Percentiles rank a stretch among this genome's conserved stretches.
Evolutionary conservation across 2,329 filamentous ascomycete genomes (phyloP).

Genomic region (Stagonosporopsis chrysanthemi): DNA sequence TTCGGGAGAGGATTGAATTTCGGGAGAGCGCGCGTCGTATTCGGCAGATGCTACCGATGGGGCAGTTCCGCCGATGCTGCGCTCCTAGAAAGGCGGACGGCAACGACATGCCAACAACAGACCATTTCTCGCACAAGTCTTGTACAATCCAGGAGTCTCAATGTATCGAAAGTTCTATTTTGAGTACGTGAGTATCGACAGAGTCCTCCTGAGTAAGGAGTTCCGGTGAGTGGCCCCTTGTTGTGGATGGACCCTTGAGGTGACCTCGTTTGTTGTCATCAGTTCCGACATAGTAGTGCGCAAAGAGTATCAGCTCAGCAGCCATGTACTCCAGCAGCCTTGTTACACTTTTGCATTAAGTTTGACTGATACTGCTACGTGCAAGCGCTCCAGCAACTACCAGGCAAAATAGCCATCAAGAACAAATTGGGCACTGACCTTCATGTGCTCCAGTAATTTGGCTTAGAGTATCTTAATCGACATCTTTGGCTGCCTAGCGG

Average conservation of each 20-base stretch:
- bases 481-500: background rate
- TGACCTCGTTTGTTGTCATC: background rate
- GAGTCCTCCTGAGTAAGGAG: background rate
- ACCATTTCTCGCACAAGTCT: background rate
- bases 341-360: too few species aligned
- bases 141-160: background rate
- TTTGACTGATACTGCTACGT: background rate
- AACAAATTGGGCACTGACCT: background rate
- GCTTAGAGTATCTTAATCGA: background rate
- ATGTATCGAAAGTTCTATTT: background rate
- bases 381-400: too few species aligned
- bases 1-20: conserved; percentile 16
- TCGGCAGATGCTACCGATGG: conserved; percentile 12
- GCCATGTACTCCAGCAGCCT: too few species aligned
- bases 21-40: conserved; percentile 13
- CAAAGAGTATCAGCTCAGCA: background rate
- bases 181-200: background rate
- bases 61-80: conserved; percentile 1
- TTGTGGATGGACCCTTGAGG: background rate
- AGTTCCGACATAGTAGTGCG: too few species aligned
- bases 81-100: background rate
- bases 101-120: background rate
- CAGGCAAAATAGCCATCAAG: background rate
- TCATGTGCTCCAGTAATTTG: background rate
- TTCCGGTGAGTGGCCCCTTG: background rate